These are phyloP conservation scores for Paradendryphiella salina DNA, from an alignment of 2,329 filamentous ascomycete species.

Conservation along the genomic window DNA sequence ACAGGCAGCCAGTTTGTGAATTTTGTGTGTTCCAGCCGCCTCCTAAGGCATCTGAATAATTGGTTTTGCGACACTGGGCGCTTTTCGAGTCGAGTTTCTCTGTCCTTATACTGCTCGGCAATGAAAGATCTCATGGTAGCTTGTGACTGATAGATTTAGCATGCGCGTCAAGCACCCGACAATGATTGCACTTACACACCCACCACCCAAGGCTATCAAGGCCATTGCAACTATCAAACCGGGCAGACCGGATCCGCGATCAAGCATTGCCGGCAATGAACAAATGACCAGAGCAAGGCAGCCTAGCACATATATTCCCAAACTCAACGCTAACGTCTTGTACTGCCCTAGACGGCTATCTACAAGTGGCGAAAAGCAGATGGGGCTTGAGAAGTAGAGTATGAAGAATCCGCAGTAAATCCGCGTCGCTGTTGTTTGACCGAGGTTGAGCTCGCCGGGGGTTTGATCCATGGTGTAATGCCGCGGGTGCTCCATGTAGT, in stretches of 20 bases:
- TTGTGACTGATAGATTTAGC: constrained; percentile 24
- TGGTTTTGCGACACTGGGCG: neutral
- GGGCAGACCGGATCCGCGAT: constrained; percentile 31
- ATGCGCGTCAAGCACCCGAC: neutral
- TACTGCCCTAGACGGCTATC: constrained; percentile 49
- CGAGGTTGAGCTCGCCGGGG: constrained; percentile 40
- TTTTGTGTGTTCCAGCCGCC: neutral
- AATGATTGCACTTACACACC: constrained; percentile 27
- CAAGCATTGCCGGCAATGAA: constrained; percentile 22
- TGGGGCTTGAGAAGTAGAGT: constrained; percentile 50
- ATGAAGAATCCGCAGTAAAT: constrained; percentile 62
- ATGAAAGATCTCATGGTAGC: constrained; percentile 44
- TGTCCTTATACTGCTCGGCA: constrained; percentile 43
- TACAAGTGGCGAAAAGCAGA: constrained; percentile 44
- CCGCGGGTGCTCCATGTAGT: constrained; percentile 49
- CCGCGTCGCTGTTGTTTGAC: constrained; percentile 52
- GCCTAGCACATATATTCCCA: constrained; percentile 35
- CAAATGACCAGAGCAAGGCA: constrained; percentile 29
- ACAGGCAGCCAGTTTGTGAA: neutral
- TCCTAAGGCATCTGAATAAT: neutral
- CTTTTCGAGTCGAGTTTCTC: constrained; percentile 22
- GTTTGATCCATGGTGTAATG: constrained; percentile 36
- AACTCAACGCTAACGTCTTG: constrained; percentile 41
- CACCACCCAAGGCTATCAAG: constrained; percentile 47
- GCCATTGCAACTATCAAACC: constrained; percentile 39